Conservation (phyloP, 2,329 filamentous ascomycete species). For the Mycosphaerella sp. region DNA sequence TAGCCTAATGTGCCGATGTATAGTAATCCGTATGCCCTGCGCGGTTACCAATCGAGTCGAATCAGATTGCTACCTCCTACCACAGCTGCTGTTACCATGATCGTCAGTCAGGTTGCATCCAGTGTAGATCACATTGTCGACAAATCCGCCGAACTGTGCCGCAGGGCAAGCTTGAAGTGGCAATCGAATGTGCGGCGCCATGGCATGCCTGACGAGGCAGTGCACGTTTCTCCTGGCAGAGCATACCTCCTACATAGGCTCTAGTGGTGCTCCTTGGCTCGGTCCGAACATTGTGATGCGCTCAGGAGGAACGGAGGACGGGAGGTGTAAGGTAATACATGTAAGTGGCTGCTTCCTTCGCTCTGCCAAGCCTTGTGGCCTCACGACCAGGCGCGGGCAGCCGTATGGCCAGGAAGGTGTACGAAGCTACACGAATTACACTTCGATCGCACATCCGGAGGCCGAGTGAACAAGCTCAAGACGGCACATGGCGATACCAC, state of each 20-base stretch:
- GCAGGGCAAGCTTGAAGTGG: not conserved
- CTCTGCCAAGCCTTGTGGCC: slow-evolving; percentile 3
- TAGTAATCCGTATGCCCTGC: slow-evolving; percentile 7
- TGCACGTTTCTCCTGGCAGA: not conserved
- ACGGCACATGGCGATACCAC: not conserved
- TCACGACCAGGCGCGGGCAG: not conserved
- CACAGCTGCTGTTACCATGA: not conserved
- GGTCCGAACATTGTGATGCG: not conserved
- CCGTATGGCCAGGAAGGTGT: not conserved
- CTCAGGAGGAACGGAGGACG: not conserved
- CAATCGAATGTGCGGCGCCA: not conserved
- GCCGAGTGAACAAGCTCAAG: too few relatives aligned
- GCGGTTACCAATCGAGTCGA: too few relatives aligned
- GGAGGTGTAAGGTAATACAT: not conserved
- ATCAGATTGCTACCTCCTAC: not conserved
- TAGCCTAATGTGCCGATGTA: slow-evolving; percentile 6
- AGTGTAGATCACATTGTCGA: not conserved
- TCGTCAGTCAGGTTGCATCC: not conserved
- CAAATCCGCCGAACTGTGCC: not conserved
- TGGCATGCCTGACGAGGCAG: not conserved
- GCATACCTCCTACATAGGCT: not conserved
- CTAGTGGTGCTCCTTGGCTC: not conserved
- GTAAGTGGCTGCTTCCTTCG: slow-evolving; percentile 4
- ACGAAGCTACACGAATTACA: not conserved
- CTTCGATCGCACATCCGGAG: too few relatives aligned